Evolutionary conservation across 2,329 filamentous ascomycete genomes (phyloP).

Genomic region (Claviceps maximensis): DNA sequence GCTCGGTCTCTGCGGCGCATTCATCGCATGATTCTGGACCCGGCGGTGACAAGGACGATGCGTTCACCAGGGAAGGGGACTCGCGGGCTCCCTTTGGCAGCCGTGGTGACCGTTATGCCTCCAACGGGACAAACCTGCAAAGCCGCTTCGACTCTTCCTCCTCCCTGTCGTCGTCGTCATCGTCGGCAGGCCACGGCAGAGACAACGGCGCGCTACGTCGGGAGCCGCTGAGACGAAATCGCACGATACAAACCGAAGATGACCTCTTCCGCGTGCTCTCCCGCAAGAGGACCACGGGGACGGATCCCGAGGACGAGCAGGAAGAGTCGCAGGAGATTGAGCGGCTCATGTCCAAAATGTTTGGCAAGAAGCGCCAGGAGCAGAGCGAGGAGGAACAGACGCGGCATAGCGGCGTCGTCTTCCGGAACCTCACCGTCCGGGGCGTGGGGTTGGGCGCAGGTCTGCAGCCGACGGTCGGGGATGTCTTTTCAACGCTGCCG

Average conservation of each 20-base stretch:
- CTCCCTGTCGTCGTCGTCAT: not conserved
- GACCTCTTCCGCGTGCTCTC: constrained; percentile 37
- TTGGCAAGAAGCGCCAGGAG: constrained; percentile 49
- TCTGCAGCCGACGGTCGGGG: constrained; percentile 42
- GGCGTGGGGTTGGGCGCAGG: constrained; percentile 54
- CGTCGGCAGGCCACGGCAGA: not conserved
- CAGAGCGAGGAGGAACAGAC: constrained; percentile 59
- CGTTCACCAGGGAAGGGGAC: no score
- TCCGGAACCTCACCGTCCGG: constrained; percentile 56
- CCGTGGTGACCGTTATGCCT: no score
- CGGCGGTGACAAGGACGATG: no score
- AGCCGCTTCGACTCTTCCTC: not conserved
- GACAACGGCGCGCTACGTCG: no score
- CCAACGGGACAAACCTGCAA: not conserved
- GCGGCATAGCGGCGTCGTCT: constrained; percentile 55
- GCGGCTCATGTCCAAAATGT: constrained; percentile 55
- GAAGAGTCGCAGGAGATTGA: constrained; percentile 38
- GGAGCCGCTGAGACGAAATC: constrained; percentile 11
- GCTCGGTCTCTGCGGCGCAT: not conserved
- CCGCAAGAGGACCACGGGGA: constrained; percentile 29
- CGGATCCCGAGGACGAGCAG: constrained; percentile 24
- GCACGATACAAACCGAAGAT: constrained; percentile 29
- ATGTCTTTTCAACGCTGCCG: constrained; percentile 45
- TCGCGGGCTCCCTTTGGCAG: no score
- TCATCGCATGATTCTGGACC: not conserved